Conservation (phyloP, 2,329 filamentous ascomycete species). For the Cladosporium sp. region DNA sequence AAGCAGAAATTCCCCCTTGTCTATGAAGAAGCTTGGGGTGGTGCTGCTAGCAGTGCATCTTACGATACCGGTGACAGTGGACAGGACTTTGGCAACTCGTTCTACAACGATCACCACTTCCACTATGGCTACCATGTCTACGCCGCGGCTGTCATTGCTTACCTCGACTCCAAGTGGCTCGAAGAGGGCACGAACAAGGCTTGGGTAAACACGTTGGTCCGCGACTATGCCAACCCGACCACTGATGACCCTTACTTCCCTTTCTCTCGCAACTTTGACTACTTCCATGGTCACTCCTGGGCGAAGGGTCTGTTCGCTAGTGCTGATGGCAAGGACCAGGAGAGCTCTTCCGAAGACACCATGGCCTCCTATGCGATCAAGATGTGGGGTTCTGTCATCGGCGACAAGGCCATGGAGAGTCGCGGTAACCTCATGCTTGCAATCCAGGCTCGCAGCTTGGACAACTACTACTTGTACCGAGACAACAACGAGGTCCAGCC, state of each 20-base stretch:
- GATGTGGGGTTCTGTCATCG: conserved; percentile 83
- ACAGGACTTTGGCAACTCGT: conserved; percentile 86
- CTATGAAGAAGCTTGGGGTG: conserved; percentile 68
- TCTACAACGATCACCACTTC: conserved; percentile 70
- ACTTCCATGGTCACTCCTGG: conserved; percentile 94
- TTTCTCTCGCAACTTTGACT: conserved; percentile 82
- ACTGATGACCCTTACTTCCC: conserved; percentile 73
- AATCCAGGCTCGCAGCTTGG: conserved; percentile 70
- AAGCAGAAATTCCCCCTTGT: conserved; percentile 51
- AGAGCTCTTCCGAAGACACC: conserved; percentile 86
- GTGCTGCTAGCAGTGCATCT: conserved; percentile 73
- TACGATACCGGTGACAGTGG: conserved; percentile 74
- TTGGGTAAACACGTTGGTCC: conserved; percentile 80
- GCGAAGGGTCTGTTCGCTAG: conserved; percentile 75
- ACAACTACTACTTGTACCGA: conserved; percentile 79
- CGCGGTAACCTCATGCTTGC: conserved; percentile 80
- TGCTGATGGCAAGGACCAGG: conserved; percentile 77
- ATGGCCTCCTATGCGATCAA: conserved; percentile 86
- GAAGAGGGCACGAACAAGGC: conserved; percentile 61
- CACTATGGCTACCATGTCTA: conserved; percentile 85
- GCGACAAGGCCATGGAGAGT: conserved; percentile 77
- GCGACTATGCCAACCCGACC: conserved; percentile 79
- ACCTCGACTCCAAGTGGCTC: conserved; percentile 76
- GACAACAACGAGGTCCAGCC: conserved; percentile 71
- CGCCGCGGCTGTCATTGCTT: conserved; percentile 77